Conservation (phyloP, 2,329 filamentous ascomycete species). For the Neoscytalidium dimidiatum region DNA sequence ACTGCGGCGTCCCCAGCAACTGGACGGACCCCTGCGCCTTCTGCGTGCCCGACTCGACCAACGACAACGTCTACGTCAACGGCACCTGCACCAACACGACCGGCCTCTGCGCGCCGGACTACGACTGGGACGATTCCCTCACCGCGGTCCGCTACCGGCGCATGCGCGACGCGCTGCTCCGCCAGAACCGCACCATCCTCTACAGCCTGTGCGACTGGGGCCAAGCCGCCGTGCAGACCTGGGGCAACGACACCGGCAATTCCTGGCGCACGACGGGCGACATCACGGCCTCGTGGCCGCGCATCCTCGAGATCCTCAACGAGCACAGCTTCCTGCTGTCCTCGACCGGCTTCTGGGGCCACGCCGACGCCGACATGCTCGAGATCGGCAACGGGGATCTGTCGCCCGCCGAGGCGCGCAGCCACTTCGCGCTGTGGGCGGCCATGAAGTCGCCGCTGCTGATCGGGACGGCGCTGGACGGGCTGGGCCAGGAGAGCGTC, state of each 20-base stretch:
- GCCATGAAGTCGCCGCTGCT: constrained; percentile 46
- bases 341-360: constrained; percentile 40
- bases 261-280: constrained; percentile 40
- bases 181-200: constrained; percentile 48
- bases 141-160: constrained; percentile 49
- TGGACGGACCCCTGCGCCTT: constrained; percentile 42
- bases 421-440: constrained; percentile 45
- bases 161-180: constrained; percentile 57
- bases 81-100: constrained; percentile 39
- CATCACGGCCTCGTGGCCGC: constrained; percentile 20
- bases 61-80: constrained; percentile 38
- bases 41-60: constrained; percentile 43
- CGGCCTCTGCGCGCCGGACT: constrained; percentile 46
- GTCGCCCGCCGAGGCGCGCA: constrained; percentile 32
- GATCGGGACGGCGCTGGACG: constrained; percentile 44
- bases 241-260: constrained; percentile 53
- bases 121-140: constrained; percentile 53
- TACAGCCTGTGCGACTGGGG: constrained; percentile 60
- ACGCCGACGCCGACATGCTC: constrained; percentile 42
- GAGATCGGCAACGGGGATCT: constrained; percentile 44
- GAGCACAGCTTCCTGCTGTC: constrained; percentile 37
- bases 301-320: constrained; percentile 38
- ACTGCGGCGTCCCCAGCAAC: constrained; percentile 39
- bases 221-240: constrained; percentile 50
- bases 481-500: constrained; percentile 41